phyloP scores from a whole-genome alignment of 1,139 yeast species.

The Pneumocystis oryctolagi region DNA sequence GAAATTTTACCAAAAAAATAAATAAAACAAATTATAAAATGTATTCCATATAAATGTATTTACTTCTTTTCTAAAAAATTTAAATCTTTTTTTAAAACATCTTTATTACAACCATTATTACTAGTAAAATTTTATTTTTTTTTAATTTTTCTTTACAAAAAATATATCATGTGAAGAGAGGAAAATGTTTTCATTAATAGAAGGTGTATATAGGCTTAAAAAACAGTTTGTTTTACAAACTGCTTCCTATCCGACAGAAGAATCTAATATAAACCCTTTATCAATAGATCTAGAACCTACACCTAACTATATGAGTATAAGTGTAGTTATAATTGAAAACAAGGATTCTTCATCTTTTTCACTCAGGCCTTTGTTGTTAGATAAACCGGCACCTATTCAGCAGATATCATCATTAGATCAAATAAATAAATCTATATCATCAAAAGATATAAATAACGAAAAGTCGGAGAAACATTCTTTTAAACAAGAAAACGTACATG shows the following conservation, averaged over 20 bases:
- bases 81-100: background rate
- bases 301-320: background rate
- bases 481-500: background rate
- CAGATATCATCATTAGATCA: background rate
- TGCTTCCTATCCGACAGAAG: background rate
- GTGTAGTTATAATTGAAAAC: background rate
- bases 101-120: background rate
- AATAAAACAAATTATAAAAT: too few species aligned
- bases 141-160: background rate
- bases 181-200: background rate
- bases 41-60: too few species aligned
- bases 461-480: background rate
- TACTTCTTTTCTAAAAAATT: too few species aligned
- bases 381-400: background rate
- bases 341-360: background rate
- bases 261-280: background rate
- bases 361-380: background rate
- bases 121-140: background rate
- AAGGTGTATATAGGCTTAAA: background rate
- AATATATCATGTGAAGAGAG: background rate
- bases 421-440: background rate
- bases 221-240: background rate
- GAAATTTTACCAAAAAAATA: too few species aligned
- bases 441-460: slow-evolving; percentile 3
- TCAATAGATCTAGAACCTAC: background rate